A percentile compares a stretch with the other conserved stretches of the same genome.
phyloP scores from a whole-genome alignment of 2,329 filamentous ascomycete species.

The Graphium sp. region DNA sequence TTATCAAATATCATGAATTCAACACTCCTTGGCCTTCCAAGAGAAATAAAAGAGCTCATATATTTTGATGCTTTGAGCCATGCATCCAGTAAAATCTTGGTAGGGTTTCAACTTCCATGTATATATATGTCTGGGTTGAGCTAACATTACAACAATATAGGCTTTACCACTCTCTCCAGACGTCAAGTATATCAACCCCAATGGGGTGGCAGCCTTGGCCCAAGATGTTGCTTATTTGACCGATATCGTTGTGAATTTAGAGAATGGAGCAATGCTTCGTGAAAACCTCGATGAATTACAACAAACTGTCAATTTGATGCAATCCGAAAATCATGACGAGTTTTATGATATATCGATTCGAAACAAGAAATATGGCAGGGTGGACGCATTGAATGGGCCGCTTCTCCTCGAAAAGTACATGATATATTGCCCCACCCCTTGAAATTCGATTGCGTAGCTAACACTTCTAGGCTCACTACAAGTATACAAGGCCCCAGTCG shows the following conservation, averaged over 20 bases:
- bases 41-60: conserved; percentile 92
- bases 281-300: conserved; percentile 86
- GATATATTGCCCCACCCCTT: neutral
- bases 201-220: conserved; percentile 65
- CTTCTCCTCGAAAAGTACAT: conserved; percentile 78
- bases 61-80: conserved; percentile 94
- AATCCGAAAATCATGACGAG: conserved; percentile 81
- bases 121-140: neutral
- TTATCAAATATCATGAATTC: conserved; percentile 93
- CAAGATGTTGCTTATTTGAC: conserved; percentile 73
- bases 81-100: conserved; percentile 71
- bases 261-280: conserved; percentile 68
- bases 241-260: conserved; percentile 72
- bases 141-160: conserved; percentile 15
- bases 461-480: conserved; percentile 38
- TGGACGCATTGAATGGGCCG: conserved; percentile 81
- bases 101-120: conserved; percentile 17
- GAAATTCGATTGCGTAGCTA: conserved; percentile 2
- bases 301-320: conserved; percentile 81
- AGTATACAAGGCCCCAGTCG: conserved; percentile 40
- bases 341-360: conserved; percentile 84
- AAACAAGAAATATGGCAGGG: conserved; percentile 86
- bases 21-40: conserved; percentile 79
- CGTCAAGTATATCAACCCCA: conserved; percentile 74
- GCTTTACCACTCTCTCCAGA: conserved; percentile 60